Base-by-base conservation (phyloP, 768 basidiomycete species). In the Pisolithus tinctorius region DNA sequence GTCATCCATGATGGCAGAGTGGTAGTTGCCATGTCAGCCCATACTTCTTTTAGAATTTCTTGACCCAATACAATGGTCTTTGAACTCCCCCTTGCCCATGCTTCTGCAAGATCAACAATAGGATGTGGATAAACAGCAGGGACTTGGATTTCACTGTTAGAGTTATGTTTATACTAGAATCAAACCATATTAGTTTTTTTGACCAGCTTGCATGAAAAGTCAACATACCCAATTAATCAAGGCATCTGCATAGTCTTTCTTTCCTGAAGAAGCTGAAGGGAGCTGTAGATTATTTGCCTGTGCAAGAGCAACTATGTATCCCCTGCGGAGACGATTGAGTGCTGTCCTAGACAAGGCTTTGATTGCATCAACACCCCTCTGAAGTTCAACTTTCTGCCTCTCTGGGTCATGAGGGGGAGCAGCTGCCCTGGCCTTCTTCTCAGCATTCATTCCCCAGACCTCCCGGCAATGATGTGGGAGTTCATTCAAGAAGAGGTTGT, bases 401-500 rank as follows among this genome's bases (percentile, higher is more conserved):
- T 49, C 40, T 4, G 52, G 52, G 4, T 9, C 14, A 30, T 53
- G 41, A 2, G 51, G 31, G 10, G 38, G 20, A 4, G 6, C 14
- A 6, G 2, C 5, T 13, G 20, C 20, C 1, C 20, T 20, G 20
- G 20, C 20, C 20, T 52, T 52, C 20, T 27, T 30, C 6, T 11
- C 30, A 10, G 26, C 34, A 47, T 58, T 46, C 30, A 63, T 57
- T 10, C 50, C 52, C 51, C 42, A 62, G 11, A 69, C 45, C 3
- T 58, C 52, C 59, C 45, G 1, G 55, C 58, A 41, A 23, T 41
- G 40, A 17, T 41, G 10, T 20, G 10, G n/a, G 2, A 41, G n/a
- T 6, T 40, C n/a, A n/a, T 50, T 25, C 16, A 73, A 58, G 47
- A 65, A 61, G 2, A 73, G 52, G 17, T 63, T 61, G 38, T 74